phyloP scores from a whole-genome alignment of 2,329 filamentous ascomycete genomes.

The Arthroderma uncinatum region DNA sequence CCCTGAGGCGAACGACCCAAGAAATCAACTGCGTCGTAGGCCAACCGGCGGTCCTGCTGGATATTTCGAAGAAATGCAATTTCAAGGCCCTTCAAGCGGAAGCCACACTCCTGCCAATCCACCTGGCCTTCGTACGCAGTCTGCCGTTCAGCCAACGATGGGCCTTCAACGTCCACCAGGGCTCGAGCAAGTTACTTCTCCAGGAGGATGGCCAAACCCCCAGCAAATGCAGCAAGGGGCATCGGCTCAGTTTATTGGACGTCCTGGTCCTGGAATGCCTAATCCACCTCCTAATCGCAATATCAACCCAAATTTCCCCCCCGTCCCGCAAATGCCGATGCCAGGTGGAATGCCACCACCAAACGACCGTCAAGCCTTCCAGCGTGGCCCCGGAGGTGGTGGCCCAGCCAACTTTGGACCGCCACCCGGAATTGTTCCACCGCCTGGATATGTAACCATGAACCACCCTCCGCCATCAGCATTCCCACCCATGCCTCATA shows the following conservation, averaged over 20 bases:
- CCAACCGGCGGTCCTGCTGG: conserved; percentile 29
- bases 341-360: conserved; percentile 26
- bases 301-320: conserved; percentile 27
- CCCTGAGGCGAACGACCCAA: conserved; percentile 23
- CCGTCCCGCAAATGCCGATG: conserved; percentile 27
- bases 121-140: conserved; percentile 26
- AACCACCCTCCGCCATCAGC: conserved; percentile 27
- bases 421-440: conserved; percentile 37
- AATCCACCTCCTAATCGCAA: conserved; percentile 25
- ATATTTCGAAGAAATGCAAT: conserved; percentile 34
- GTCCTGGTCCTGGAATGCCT: conserved; percentile 25
- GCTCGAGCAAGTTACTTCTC: conserved; percentile 33
- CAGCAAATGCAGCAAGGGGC: conserved; percentile 26
- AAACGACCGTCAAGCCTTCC: conserved; percentile 29
- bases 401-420: conserved; percentile 23
- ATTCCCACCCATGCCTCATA: conserved; percentile 32
- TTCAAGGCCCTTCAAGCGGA: conserved; percentile 22
- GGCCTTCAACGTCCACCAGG: conserved; percentile 36
- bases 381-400: conserved; percentile 22
- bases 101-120: conserved; percentile 28
- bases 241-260: conserved; percentile 26
- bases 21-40: conserved; percentile 28
- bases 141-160: conserved; percentile 26
- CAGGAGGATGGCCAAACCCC: conserved; percentile 30
- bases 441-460: conserved; percentile 34